phyloP scores from a whole-genome alignment of 2,329 filamentous ascomycete species.

The Fusarium sp. region DNA sequence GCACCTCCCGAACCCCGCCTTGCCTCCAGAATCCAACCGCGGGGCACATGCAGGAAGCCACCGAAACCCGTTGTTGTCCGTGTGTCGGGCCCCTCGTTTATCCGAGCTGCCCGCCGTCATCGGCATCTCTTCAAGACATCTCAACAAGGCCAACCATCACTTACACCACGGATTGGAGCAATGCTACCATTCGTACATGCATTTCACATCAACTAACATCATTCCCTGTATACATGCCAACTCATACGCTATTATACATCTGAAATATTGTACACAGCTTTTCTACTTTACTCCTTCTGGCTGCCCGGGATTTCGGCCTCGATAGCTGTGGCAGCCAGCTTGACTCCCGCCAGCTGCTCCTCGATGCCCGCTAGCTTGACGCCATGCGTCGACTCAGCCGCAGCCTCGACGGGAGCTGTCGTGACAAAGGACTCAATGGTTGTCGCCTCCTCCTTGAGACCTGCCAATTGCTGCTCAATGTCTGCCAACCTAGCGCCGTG shows the following conservation, averaged over 20 bases:
- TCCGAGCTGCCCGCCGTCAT: slow-evolving; percentile 29
- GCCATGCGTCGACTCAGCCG: background rate
- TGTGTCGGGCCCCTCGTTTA: slow-evolving; percentile 26
- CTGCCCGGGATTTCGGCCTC: slow-evolving; percentile 38
- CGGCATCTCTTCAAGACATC: slow-evolving; percentile 6
- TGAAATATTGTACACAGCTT: slow-evolving; percentile 41
- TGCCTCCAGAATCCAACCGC: slow-evolving; percentile 9
- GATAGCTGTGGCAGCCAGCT: slow-evolving; percentile 31
- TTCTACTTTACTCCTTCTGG: slow-evolving; percentile 37
- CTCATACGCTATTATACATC: slow-evolving; percentile 37
- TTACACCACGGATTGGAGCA: background rate
- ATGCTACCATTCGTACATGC: slow-evolving; percentile 11
- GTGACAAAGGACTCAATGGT: background rate
- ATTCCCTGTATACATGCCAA: slow-evolving; percentile 25
- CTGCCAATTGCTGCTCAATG: background rate
- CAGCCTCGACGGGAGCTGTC: background rate
- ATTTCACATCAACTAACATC: slow-evolving; percentile 31
- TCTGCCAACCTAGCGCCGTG: background rate
- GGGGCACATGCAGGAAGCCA: slow-evolving; percentile 17
- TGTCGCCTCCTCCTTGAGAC: background rate
- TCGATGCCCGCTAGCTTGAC: slow-evolving; percentile 34
- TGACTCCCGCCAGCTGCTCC: slow-evolving; percentile 35
- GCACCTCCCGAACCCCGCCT: background rate
- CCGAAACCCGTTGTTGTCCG: slow-evolving; percentile 1
- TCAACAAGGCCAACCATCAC: background rate